A percentile compares a stretch with the other conserved stretches of the same genome.
Evolutionary conservation across 305 asterid species (phyloP).

Genomic region (Solanum aculeatissimum): DNA sequence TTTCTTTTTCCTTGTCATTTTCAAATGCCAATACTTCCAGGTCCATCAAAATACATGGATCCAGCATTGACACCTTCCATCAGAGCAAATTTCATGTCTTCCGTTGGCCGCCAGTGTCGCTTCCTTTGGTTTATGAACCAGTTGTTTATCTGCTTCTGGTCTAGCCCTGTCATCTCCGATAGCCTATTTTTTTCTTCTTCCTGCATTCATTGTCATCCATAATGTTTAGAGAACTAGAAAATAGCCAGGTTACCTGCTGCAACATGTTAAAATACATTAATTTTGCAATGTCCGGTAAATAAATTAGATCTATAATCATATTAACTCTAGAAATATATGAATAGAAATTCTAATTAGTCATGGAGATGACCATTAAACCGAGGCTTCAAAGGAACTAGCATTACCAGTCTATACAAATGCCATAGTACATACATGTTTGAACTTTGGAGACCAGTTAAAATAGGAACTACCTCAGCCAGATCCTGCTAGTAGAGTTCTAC

Average conservation of each 20-base stretch:
- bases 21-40: constrained; percentile 9
- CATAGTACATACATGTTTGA: background rate
- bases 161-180: constrained; percentile 28
- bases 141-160: constrained; percentile 48
- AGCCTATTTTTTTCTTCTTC: constrained; percentile 30
- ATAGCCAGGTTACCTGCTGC: background rate
- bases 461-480: background rate
- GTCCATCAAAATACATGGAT: constrained; percentile 11
- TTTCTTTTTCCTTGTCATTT: background rate
- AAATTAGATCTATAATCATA: background rate
- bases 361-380: background rate
- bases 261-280: background rate
- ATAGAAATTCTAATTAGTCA: no score
- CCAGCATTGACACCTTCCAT: constrained; percentile 25
- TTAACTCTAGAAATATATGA: background rate
- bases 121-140: constrained; percentile 53
- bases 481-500: background rate
- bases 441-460: background rate
- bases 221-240: background rate
- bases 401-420: background rate
- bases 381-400: background rate
- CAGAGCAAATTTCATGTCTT: constrained; percentile 36
- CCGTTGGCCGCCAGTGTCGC: constrained; percentile 44
- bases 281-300: background rate
- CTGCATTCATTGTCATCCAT: constrained; percentile 1